Base-by-base conservation (phyloP, 2,329 filamentous ascomycete genomes). In the Chlorencoelia australis region DNA sequence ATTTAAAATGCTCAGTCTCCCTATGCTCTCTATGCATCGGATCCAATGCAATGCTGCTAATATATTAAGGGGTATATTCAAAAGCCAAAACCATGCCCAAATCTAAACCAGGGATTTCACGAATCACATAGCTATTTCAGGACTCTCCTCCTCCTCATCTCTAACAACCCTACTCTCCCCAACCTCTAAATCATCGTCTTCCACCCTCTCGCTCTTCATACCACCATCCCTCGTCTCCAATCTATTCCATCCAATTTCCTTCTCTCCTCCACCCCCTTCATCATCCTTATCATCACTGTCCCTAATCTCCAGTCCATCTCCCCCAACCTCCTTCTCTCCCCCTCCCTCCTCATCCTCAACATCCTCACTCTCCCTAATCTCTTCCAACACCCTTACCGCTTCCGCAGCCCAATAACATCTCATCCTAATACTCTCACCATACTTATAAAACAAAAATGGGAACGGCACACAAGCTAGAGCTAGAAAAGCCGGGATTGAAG, bases 371-470 rank as follows among this genome's bases (percentile, higher is more conserved):
- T 18, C 27, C 13, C 37, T 31, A 10, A 32, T 29, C 18, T 36
- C 13, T 5, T 20, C 33, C 22, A 40, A 18, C 5, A 27, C 37
- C 14, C 28, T 28, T 17, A 33, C 76, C 5, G 80, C 73, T 57
- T 84, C 71, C 7, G 73, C 68, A 4, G 81, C 74, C 51, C 71
- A 86, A 61, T 79, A 78, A 66, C 80, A 84, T 50, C 66, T 71
- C 54, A 67, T 63, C 16, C 82, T 69, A 48, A 87, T 79, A 19
- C 43, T 14, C 4, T 57, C 61, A 29, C 82, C 82, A 54, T 85
- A 86, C 48, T 71, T 76, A 62, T 82, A 82, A 59, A 89, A 83
- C n/a, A 88, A 57, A 58, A 82, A 81, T 0, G 83, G 82, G 51
- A 82, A 79, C 0, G 82, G 81, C 16, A 85, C 62, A 57, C 82